These are phyloP conservation scores for Fremontodendron californicum DNA, from an alignment of 345 rosid genomes.

Conservation along the genomic window DNA sequence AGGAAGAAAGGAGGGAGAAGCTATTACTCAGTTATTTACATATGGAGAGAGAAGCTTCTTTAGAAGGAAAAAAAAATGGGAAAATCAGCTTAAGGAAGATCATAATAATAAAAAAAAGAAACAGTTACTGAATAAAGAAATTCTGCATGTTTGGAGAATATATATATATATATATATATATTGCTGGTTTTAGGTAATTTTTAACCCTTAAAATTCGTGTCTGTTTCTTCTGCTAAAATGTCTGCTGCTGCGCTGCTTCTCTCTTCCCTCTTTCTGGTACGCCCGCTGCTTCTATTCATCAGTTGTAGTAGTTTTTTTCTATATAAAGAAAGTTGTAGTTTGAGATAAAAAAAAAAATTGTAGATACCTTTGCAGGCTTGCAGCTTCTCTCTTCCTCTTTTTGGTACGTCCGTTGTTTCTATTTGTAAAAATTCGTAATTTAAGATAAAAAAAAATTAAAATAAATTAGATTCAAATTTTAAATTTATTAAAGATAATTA, in stretches of 20 bases:
- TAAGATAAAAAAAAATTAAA: too few relatives aligned
- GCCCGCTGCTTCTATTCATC: not conserved
- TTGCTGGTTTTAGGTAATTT: not conserved
- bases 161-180: too few relatives aligned
- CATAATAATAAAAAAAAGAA: too few relatives aligned
- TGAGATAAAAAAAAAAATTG: too few relatives aligned
- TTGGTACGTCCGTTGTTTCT: not conserved
- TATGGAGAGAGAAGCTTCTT: not conserved
- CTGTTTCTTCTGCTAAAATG: slow-evolving; percentile 19
- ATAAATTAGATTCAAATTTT: too few relatives aligned
- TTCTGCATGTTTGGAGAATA: slow-evolving; percentile 7
- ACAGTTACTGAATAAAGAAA: slow-evolving; percentile 9
- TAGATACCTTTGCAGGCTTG: too few relatives aligned
- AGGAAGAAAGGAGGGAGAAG: not conserved
- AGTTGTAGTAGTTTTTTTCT: not conserved
- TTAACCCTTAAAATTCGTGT: slow-evolving; percentile 4
- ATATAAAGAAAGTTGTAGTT: not conserved
- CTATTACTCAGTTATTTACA: not conserved
- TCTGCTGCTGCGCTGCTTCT: not conserved
- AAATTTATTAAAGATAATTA: too few relatives aligned
- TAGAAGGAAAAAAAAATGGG: not conserved
- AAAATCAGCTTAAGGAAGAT: not conserved
- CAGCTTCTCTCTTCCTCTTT: not conserved
- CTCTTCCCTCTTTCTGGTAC: not conserved
- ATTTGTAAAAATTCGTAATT: too few relatives aligned